Base-by-base conservation (phyloP, 2,329 filamentous ascomycete species). In the Neoascochyta sp. region DNA sequence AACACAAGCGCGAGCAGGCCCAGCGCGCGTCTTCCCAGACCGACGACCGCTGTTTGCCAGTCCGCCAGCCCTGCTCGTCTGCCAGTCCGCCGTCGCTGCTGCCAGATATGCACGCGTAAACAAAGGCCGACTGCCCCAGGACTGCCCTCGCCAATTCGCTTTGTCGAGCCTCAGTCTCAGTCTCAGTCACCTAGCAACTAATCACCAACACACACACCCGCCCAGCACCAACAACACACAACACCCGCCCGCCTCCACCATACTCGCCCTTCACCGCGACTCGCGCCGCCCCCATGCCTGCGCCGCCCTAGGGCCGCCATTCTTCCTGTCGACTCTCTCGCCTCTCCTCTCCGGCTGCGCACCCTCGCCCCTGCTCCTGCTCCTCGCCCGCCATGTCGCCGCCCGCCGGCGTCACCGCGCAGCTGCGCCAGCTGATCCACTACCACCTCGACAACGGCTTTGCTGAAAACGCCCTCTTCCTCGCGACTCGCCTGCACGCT, bases 391-490 rank as follows among this genome's bases (percentile, higher is more conserved):
- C 45, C 53, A 81, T 80, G 77, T 71, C 76, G 34, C 72, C 75
- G 19, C 72, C 69, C 24, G 62, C 72, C 26, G 69, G 76, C 54
- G 70, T 78, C 39, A 71, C 73, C 32, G 66, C 67, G 45, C 79
- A 83, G 60, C 68, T 83, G 52, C 71, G 78, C 52, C 76, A 81
- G 50, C 68, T 81, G 27, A 75, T 83, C 41, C 80, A 79, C 66
- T 82, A 83, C 60, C 74, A 81, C 57, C 80, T 98, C 62, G 92
- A 98, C 70, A 94, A 95, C 60, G 82, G 88, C 55, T 79, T 89
- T 20, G 75, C 84, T 57, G 81, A 89, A 33, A 96, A 94, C 59
- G 92, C 92, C 34, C 80, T 95, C 22, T 98, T 98, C 67, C 86
- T 95, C 40, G 85, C 92, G 38, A 86, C 90, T 55, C 80, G 92